Conservation (phyloP, 139 green algal genomes). For the Picochlorum costavermella region DNA sequence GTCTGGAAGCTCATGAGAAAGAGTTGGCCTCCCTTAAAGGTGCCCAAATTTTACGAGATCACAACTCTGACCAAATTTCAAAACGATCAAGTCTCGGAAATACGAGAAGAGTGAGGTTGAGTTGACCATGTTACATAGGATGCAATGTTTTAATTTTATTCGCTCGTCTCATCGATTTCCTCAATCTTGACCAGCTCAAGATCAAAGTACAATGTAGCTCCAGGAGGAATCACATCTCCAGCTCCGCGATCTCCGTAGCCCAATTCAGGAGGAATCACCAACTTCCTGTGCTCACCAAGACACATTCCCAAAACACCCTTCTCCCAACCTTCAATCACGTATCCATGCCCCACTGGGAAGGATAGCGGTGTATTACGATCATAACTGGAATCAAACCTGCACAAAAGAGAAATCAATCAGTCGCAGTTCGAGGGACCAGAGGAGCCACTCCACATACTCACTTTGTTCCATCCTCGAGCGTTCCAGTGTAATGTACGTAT, state of each 20-base stretch:
- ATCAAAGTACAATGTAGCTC: slow-evolving; percentile 24
- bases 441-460: background rate
- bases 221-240: slow-evolving; percentile 17
- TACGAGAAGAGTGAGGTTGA: background rate
- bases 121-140: background rate
- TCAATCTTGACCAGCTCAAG: slow-evolving; percentile 19
- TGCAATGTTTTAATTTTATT: background rate
- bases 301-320: slow-evolving; percentile 40
- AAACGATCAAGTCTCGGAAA: too few species aligned
- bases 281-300: slow-evolving; percentile 46
- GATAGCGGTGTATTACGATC: slow-evolving; percentile 27
- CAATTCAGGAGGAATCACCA: slow-evolving; percentile 24
- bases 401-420: background rate
- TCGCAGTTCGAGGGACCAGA: background rate
- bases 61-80: too few species aligned
- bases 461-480: slow-evolving; percentile 16
- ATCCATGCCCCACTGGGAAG: slow-evolving; percentile 21
- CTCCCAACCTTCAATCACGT: slow-evolving; percentile 40
- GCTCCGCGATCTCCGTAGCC: slow-evolving; percentile 39
- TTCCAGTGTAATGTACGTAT: slow-evolving; percentile 20
- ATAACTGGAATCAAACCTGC: slow-evolving; percentile 26
- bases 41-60: too few species aligned
- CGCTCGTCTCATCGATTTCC: background rate
- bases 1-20: slow-evolving; percentile 1
- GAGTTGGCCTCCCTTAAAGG: background rate